Conservation (phyloP, 768 basidiomycete genomes). For the Kwoniella bestiolae region DNA sequence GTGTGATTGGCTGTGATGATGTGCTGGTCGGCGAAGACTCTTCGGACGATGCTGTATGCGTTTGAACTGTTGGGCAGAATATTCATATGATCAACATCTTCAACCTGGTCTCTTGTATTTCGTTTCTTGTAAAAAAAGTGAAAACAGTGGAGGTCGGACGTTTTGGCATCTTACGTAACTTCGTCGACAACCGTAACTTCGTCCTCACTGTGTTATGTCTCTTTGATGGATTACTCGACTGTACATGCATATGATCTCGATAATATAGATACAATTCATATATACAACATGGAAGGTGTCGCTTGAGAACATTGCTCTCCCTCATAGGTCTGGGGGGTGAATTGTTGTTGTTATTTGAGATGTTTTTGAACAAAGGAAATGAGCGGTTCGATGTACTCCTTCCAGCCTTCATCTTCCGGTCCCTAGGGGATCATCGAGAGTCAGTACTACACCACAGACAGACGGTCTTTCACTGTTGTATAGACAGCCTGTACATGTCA, state of each 20-base stretch:
- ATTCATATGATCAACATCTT: background rate
- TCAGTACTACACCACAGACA: background rate
- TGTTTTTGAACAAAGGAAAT: conserved; percentile 28
- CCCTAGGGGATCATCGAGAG: conserved; percentile 5
- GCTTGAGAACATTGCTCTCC: no score
- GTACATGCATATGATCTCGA: background rate
- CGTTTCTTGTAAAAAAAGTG: background rate
- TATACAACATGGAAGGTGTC: background rate
- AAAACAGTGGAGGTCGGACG: conserved; percentile 6
- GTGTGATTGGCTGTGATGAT: background rate
- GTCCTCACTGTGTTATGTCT: background rate
- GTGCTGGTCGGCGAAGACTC: background rate
- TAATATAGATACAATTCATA: background rate
- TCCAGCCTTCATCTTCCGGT: conserved; percentile 24
- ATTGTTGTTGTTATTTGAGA: background rate
- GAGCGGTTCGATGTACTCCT: conserved; percentile 26
- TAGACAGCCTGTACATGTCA: no score
- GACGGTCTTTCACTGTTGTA: no score
- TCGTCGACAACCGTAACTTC: background rate
- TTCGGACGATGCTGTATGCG: background rate
- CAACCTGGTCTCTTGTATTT: background rate
- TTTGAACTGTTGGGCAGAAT: background rate
- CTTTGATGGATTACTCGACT: no score
- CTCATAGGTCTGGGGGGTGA: no score
- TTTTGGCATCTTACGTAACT: background rate